These are phyloP conservation scores for Exophiala viscosa DNA, from an alignment of 2,329 filamentous ascomycete species.

Conservation along the genomic window DNA sequence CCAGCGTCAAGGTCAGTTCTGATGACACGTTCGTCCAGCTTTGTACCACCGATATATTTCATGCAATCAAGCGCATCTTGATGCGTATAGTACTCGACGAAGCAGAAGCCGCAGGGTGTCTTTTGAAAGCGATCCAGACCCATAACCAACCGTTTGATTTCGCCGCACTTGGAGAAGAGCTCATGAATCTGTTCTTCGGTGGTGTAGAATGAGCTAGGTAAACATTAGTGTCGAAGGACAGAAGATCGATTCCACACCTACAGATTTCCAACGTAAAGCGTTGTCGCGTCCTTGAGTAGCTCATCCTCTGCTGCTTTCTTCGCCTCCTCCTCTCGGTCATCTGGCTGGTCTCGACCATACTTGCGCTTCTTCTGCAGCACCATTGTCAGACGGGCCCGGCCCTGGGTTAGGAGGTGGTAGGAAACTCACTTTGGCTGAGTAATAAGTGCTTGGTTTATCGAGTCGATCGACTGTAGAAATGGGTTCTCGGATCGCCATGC, in stretches of 20 bases:
- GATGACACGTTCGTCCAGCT: constrained; percentile 95
- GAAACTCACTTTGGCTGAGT: constrained; percentile 67
- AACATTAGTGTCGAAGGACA: constrained; percentile 11
- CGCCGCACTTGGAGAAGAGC: constrained; percentile 90
- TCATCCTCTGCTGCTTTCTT: constrained; percentile 62
- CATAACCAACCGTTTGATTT: constrained; percentile 98
- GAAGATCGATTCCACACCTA: constrained; percentile 45
- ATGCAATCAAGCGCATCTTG: constrained; percentile 95
- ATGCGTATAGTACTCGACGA: constrained; percentile 98
- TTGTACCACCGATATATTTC: constrained; percentile 97
- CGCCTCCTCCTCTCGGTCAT: constrained; percentile 52
- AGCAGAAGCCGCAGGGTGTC: constrained; percentile 98
- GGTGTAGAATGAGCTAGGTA: constrained; percentile 81
- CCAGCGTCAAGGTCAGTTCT: constrained; percentile 92
- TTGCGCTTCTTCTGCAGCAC: constrained; percentile 65
- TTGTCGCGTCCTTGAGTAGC: constrained; percentile 80
- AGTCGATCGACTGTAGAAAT: constrained; percentile 82
- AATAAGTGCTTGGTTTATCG: constrained; percentile 94
- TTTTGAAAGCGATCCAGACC: constrained; percentile 95
- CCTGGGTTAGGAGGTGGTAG: too few relatives aligned
- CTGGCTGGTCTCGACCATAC: constrained; percentile 56
- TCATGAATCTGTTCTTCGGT: constrained; percentile 99
- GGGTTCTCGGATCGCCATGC: neutral
- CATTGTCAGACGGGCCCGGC: constrained; percentile 18
- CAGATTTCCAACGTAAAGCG: constrained; percentile 96